A percentile compares a stretch with the other conserved stretches of the same genome.
These are phyloP conservation scores for Echinochloa phyllopogon DNA, from an alignment of 176 grass and related monocot genomes.

Conservation along the genomic window DNA sequence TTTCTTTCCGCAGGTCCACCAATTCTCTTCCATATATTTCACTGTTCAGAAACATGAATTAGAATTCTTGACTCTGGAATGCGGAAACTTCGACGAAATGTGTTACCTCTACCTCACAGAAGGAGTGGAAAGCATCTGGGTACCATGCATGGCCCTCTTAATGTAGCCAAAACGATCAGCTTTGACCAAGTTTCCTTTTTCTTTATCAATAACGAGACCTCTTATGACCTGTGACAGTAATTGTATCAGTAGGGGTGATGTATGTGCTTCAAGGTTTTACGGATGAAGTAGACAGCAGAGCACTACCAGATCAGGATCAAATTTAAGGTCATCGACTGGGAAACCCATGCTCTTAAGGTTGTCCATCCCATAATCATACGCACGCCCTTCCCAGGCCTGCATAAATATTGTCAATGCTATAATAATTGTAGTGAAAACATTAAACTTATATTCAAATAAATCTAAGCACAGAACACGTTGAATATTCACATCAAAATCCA, in stretches of 20 bases:
- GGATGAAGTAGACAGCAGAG: conserved; percentile 38
- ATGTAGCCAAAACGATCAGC: conserved; percentile 94
- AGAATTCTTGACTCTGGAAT: conserved; percentile 8
- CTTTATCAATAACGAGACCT: conserved; percentile 94
- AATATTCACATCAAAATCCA: not conserved
- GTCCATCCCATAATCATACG: conserved; percentile 99
- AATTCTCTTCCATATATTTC: conserved; percentile 98
- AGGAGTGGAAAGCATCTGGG: conserved; percentile 86
- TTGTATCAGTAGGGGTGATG: conserved; percentile 17
- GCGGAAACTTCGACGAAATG: conserved; percentile 23
- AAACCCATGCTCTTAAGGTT: conserved; percentile 91
- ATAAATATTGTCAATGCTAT: conserved; percentile 31
- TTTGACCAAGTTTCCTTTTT: conserved; percentile 97
- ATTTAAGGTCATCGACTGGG: conserved; percentile 87
- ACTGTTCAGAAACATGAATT: conserved; percentile 57
- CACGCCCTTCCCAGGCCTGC: conserved; percentile 97
- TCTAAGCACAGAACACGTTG: not conserved
- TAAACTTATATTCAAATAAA: not conserved
- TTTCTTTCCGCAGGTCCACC: conserved; percentile 93
- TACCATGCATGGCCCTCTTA: conserved; percentile 98
- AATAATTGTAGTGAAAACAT: not conserved
- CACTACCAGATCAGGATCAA: conserved; percentile 91
- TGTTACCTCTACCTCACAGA: conserved; percentile 70
- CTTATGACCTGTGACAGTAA: conserved; percentile 75
- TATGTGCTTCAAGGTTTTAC: conserved; percentile 34